Percentiles rank a stretch among this genome's conserved stretches.
These are phyloP conservation scores for Tuber melanosporum DNA, from an alignment of 495 filamentous ascomycete species.

Conservation along the genomic window DNA sequence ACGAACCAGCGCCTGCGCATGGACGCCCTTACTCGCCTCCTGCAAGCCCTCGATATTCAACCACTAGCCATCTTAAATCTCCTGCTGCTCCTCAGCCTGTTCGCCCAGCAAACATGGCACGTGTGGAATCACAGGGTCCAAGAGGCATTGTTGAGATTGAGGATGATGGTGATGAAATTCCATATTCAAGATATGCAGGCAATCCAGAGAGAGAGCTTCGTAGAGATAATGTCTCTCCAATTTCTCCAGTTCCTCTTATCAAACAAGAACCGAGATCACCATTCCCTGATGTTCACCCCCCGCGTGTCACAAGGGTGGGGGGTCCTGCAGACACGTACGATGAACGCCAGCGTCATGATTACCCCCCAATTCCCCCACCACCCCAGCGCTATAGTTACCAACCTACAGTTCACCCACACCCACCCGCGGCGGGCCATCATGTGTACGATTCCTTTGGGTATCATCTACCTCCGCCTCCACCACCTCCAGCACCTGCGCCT, in stretches of 20 bases:
- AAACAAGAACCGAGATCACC: conserved; percentile 35
- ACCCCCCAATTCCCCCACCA: conserved; percentile 19
- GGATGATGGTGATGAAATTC: conserved; percentile 13
- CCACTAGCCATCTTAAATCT: conserved; percentile 37
- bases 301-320: not conserved
- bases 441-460: conserved; percentile 33
- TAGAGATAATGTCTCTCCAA: conserved; percentile 15
- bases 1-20: not conserved
- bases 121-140: conserved; percentile 38
- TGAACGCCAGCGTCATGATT: conserved; percentile 21
- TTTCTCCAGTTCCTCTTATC: conserved; percentile 34
- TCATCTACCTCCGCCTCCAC: conserved; percentile 17
- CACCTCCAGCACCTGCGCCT: conserved; percentile 19
- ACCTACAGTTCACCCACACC: conserved; percentile 17
- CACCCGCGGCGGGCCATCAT: conserved; percentile 14
- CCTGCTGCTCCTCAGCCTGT: conserved; percentile 40
- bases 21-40: conserved; percentile 33
- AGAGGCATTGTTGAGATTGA: conserved; percentile 37
- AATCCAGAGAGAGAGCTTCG: conserved; percentile 7
- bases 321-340: not conserved
- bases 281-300: conserved; percentile 1
- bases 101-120: conserved; percentile 40
- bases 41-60: conserved; percentile 32
- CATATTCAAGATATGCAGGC: conserved; percentile 29
- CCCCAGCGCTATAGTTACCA: conserved; percentile 13